Conservation (phyloP, 2,329 filamentous ascomycete species). For the Ploettnerulaceae sp. region DNA sequence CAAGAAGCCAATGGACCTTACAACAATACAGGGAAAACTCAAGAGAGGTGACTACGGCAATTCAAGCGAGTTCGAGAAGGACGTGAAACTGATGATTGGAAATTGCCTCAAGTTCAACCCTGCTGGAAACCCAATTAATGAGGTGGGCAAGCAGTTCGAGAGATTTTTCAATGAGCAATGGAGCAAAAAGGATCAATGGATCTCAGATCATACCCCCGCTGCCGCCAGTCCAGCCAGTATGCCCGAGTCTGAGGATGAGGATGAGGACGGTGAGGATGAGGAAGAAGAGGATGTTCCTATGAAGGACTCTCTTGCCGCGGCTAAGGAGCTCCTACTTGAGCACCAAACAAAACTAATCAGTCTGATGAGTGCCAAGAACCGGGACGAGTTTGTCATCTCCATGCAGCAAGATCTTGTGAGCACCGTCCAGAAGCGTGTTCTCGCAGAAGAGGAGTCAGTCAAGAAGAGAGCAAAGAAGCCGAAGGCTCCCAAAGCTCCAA, state of each 20-base stretch:
- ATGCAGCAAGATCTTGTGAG: conserved; percentile 51
- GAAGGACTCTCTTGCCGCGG: conserved; percentile 42
- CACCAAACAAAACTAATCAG: conserved; percentile 55
- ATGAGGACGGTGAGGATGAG: conserved; percentile 59
- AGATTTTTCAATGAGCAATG: conserved; percentile 71
- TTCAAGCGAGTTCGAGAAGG: conserved; percentile 79
- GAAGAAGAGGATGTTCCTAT: conserved; percentile 46
- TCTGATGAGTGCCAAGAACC: conserved; percentile 45
- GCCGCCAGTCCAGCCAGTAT: conserved; percentile 59
- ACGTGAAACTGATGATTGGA: conserved; percentile 75
- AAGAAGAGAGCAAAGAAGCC: conserved; percentile 47
- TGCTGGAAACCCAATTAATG: conserved; percentile 67
- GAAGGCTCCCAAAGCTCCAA: conserved; percentile 38
- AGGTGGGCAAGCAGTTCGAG: conserved; percentile 67
- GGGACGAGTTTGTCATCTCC: conserved; percentile 43
- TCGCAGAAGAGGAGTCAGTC: conserved; percentile 43
- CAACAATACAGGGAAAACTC: conserved; percentile 75
- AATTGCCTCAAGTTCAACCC: conserved; percentile 94
- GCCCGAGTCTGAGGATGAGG: conserved; percentile 71
- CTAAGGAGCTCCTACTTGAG: conserved; percentile 48
- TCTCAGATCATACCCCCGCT: conserved; percentile 66
- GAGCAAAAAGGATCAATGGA: conserved; percentile 74
- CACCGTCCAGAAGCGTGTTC: conserved; percentile 55
- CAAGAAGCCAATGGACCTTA: conserved; percentile 94
- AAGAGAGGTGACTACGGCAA: conserved; percentile 73